These are phyloP conservation scores for Abrus precatorius DNA, from an alignment of 306 rosid species.

Conservation along the genomic window DNA sequence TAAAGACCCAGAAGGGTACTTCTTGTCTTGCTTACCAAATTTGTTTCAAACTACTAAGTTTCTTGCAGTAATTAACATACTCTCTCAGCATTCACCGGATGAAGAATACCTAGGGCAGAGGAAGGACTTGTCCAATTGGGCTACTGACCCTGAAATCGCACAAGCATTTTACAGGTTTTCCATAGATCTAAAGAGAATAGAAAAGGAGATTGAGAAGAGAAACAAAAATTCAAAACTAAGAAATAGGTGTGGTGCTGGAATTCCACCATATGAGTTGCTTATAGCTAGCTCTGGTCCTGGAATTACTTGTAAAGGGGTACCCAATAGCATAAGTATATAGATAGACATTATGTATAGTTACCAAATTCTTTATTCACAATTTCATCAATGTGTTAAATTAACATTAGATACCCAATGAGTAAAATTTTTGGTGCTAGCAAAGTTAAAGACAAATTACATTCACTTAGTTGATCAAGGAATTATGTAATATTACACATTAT, in stretches of 20 bases:
- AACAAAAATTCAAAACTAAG: conserved; percentile 43
- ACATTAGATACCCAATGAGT: background rate
- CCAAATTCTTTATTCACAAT: background rate
- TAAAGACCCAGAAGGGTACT: conserved; percentile 47
- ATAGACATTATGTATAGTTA: conserved; percentile 10
- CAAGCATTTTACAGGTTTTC: conserved; percentile 54
- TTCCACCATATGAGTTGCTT: conserved; percentile 56
- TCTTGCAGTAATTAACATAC: conserved; percentile 47
- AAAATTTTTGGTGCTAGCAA: background rate
- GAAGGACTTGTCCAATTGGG: conserved; percentile 51
- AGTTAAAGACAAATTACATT: background rate
- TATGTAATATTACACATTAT: too few relatives aligned
- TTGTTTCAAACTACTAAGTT: conserved; percentile 50
- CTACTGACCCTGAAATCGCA: conserved; percentile 45
- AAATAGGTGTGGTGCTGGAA: conserved; percentile 56
- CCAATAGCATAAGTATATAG: conserved; percentile 53
- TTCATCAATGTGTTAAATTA: background rate
- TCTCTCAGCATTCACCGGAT: conserved; percentile 46
- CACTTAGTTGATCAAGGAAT: too few relatives aligned
- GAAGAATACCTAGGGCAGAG: conserved; percentile 53
- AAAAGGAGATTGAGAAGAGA: conserved; percentile 52
- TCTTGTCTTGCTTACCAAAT: conserved; percentile 42
- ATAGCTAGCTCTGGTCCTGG: conserved; percentile 53
- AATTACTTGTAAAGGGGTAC: conserved; percentile 50
- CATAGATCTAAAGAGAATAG: conserved; percentile 48